Evolutionary conservation across 805 yeast genomes (phyloP).

Genomic region (Teunomyces panamensis): DNA sequence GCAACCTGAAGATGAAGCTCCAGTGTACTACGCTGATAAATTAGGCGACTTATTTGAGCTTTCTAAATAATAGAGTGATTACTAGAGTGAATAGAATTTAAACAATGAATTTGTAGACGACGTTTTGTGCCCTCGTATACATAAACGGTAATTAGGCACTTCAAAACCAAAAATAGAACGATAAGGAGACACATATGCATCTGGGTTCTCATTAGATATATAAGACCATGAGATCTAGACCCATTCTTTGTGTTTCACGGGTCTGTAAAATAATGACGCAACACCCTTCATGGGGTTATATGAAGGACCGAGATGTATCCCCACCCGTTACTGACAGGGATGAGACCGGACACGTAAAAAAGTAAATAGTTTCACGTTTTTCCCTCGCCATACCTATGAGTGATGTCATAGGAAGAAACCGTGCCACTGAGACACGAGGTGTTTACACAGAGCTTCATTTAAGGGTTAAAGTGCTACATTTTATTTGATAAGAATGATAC

Average conservation of each 20-base stretch:
- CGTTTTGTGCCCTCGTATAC: neutral
- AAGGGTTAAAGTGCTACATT: neutral
- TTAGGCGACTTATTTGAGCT: conserved; percentile 76
- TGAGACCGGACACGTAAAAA: neutral
- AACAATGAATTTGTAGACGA: no score
- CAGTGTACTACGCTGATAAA: conserved; percentile 65
- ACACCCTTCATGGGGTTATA: neutral
- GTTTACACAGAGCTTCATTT: neutral
- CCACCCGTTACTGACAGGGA: neutral
- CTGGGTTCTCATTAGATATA: neutral
- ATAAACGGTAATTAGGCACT: neutral
- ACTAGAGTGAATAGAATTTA: neutral
- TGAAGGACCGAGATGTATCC: neutral
- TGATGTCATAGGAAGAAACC: neutral
- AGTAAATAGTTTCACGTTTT: neutral
- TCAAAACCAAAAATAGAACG: neutral
- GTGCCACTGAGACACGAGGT: neutral
- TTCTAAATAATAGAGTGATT: conserved; percentile 4
- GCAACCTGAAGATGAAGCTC: conserved; percentile 42
- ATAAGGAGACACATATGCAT: neutral
- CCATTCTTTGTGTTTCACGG: neutral
- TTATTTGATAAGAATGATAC: no score
- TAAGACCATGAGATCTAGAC: neutral
- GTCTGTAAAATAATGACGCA: neutral
- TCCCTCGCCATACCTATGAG: neutral